Conservation (phyloP, 345 rosid species). For the Gossypium stocksii region DNA sequence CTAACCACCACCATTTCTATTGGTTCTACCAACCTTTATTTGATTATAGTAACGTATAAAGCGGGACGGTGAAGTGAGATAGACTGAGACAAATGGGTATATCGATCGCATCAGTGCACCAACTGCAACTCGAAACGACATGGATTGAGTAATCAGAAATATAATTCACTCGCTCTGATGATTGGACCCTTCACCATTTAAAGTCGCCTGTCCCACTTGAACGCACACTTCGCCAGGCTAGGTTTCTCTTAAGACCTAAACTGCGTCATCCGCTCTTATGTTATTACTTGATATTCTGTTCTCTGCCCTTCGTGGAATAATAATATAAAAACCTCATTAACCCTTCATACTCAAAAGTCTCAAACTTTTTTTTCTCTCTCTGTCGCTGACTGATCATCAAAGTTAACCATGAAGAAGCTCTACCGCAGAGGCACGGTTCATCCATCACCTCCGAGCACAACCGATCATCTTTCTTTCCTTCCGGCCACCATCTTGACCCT, state of each 20-base stretch:
- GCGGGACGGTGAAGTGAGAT: not conserved
- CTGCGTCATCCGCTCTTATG: not conserved
- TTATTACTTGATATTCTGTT: not conserved
- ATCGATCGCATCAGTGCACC: not conserved
- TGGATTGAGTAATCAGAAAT: not conserved
- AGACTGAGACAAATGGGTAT: not conserved
- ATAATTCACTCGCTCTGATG: not conserved
- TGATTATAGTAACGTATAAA: not conserved
- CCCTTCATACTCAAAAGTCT: not conserved
- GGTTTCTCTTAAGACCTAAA: not conserved
- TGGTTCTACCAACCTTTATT: not conserved
- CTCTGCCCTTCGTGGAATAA: not conserved
- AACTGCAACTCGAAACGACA: not conserved
- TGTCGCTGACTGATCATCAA: not conserved
- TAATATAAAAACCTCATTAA: not conserved
- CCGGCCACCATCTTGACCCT: conserved; percentile 72
- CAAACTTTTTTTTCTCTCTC: not conserved
- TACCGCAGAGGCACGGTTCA: conserved; percentile 67
- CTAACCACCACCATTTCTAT: not conserved
- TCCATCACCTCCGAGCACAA: conserved; percentile 48
- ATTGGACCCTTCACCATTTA: not conserved
- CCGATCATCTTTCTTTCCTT: conserved; percentile 55
- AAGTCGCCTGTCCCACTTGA: not conserved
- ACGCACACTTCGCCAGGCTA: not conserved
- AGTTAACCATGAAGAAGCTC: conserved; percentile 61